phyloP scores from a whole-genome alignment of 768 basidiomycete species.

The Suillus alpinus region DNA sequence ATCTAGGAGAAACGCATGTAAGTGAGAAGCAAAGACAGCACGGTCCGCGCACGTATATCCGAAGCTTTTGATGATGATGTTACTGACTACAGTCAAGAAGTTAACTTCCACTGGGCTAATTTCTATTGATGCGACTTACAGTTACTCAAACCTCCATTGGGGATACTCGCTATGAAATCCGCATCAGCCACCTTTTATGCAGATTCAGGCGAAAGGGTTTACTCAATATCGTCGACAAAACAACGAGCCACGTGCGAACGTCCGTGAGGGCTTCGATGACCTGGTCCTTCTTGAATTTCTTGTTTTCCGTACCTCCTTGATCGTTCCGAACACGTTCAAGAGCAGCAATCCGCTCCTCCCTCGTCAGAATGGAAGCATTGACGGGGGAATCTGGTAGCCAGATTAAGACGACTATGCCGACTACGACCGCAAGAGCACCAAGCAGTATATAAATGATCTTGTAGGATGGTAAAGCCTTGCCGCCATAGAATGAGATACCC shows the following conservation, averaged over 20 bases:
- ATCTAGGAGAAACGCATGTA: slow-evolving; percentile 30
- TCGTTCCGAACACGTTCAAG: slow-evolving; percentile 68
- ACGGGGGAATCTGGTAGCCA: slow-evolving; percentile 68
- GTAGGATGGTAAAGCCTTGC: slow-evolving; percentile 49
- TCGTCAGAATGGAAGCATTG: slow-evolving; percentile 51
- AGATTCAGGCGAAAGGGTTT: slow-evolving; percentile 3
- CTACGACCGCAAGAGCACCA: slow-evolving; percentile 57
- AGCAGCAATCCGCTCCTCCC: slow-evolving; percentile 59
- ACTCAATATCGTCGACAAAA: slow-evolving; percentile 59
- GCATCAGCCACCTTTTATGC: slow-evolving; percentile 6
- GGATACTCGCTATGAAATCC: slow-evolving; percentile 51
- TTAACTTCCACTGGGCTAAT: not conserved
- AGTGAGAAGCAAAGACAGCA: not conserved
- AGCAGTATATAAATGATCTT: slow-evolving; percentile 62
- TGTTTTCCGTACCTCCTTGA: slow-evolving; percentile 62
- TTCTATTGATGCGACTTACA: slow-evolving; percentile 39
- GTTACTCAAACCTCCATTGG: slow-evolving; percentile 62
- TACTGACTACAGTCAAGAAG: slow-evolving; percentile 43
- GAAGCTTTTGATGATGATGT: slow-evolving; percentile 59
- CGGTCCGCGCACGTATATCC: slow-evolving; percentile 52
- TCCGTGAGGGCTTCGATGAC: slow-evolving; percentile 55
- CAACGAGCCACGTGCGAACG: slow-evolving; percentile 59
- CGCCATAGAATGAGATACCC: slow-evolving; percentile 57
- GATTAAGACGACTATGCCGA: slow-evolving; percentile 54
- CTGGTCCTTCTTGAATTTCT: slow-evolving; percentile 56